Evolutionary conservation across 208 protist species (phyloP).

Genomic region (Leishmania martiniquensis): DNA sequence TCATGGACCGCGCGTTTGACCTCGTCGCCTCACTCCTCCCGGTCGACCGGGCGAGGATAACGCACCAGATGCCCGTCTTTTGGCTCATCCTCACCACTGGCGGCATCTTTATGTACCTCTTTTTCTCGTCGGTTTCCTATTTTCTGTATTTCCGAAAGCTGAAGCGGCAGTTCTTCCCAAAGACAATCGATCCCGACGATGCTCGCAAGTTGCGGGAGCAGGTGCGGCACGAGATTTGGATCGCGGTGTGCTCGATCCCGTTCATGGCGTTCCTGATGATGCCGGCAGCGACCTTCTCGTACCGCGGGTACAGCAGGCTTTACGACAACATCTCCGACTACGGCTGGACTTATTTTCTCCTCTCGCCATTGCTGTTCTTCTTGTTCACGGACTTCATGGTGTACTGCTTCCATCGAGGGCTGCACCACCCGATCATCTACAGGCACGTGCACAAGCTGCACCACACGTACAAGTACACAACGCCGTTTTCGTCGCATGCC

Average conservation of each 20-base stretch:
- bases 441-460: conserved; percentile 93
- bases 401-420: conserved; percentile 95
- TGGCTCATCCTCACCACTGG: conserved; percentile 78
- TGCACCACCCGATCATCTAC: conserved; percentile 93
- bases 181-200: conserved; percentile 64
- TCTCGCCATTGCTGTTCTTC: conserved; percentile 81
- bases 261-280: conserved; percentile 82
- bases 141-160: conserved; percentile 56
- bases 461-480: conserved; percentile 89
- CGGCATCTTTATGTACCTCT: conserved; percentile 64
- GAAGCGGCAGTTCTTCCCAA: conserved; percentile 68
- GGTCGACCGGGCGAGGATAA: conserved; percentile 55
- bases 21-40: conserved; percentile 60
- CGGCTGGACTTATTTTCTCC: conserved; percentile 69
- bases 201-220: conserved; percentile 49
- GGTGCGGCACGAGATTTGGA: conserved; percentile 75
- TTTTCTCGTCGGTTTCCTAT: conserved; percentile 59
- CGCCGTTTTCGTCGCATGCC: conserved; percentile 92
- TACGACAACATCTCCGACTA: conserved; percentile 85
- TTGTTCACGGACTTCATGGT: conserved; percentile 94
- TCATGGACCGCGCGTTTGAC: conserved; percentile 72
- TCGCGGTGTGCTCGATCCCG: conserved; percentile 75
- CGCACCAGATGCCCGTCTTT: conserved; percentile 66
- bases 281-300: conserved; percentile 65
- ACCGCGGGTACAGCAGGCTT: conserved; percentile 80